Base-by-base conservation (phyloP, 2,329 filamentous ascomycete species). In the Coniochaeta prunicola region DNA sequence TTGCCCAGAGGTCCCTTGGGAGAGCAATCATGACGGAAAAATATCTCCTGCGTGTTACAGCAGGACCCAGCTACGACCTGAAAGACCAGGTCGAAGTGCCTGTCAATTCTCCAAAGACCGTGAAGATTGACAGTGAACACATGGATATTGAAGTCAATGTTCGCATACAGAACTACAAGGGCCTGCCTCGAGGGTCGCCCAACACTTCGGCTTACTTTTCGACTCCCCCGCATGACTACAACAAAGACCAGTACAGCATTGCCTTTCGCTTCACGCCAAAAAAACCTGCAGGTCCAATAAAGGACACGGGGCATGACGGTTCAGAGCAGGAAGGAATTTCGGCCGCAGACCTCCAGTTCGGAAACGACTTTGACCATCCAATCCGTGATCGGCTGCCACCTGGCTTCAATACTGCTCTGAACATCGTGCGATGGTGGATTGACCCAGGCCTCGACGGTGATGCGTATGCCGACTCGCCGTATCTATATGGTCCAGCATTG, bases 291-390 rank as follows among this genome's bases (percentile, higher is more conserved):
- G 31, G 38, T 38, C 24, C 58, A 59, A 26, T n/a, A 30, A 65
- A 71, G 36, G 55, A 61, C 31, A n/a, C 28, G 7, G 61, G 55
- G 30, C 69, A 69, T 67, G 10, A 57, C 50, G 62, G 59, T 6
- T 26, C 60, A 9, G 59, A 62, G 60, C 63, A 5, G 30, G 60
- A 73, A 73, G 80, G 81, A 36, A 85, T 96, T 59, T 78, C 80
- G 3, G 91, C 85, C 50, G 73, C 83, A 28, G 86, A 96, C 62
- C 79, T 99, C 2, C 86, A 97, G 58, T 96, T 96, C 66, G 94
- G 93, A 45, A 97, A 97, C 71, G 92, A 97, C 77, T 97, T 97
- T 70, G 92, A 96, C 68, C 84, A 89, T 56, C 91, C 94, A 0
- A 94, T 99, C 65, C 84, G 91, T 31, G 89, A 96, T 69, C 84